phyloP scores from a whole-genome alignment of 2,329 filamentous ascomycete genomes.

The Teratosphaeria nubilosa region DNA sequence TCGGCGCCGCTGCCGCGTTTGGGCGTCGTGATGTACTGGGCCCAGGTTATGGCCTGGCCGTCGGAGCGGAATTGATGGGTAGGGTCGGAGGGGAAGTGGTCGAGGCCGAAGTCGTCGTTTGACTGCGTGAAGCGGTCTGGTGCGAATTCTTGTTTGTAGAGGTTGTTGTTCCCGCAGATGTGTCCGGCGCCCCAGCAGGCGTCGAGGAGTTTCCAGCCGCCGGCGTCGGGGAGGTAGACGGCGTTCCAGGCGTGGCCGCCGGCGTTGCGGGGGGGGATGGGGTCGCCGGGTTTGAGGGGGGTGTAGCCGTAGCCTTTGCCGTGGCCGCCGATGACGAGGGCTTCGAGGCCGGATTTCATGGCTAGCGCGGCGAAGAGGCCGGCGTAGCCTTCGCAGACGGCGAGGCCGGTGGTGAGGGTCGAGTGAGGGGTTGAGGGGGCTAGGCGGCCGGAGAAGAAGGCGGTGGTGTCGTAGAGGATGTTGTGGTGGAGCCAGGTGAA shows the following conservation, averaged over 20 bases:
- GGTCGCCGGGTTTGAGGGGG: constrained; percentile 52
- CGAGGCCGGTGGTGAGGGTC: constrained; percentile 65
- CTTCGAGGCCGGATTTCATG: constrained; percentile 67
- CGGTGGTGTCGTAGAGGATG: constrained; percentile 68
- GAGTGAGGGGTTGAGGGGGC: constrained; percentile 58
- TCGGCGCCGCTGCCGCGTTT: constrained; percentile 34
- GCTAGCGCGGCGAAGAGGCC: constrained; percentile 72
- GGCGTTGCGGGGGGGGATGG: constrained; percentile 50
- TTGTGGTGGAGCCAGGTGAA: constrained; percentile 97
- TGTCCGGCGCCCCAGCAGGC: constrained; percentile 85
- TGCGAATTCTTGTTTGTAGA: constrained; percentile 59
- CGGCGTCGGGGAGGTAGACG: constrained; percentile 59
- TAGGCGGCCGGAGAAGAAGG: constrained; percentile 62
- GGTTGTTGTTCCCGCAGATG: constrained; percentile 43
- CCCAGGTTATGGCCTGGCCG: constrained; percentile 60
- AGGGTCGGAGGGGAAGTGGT: constrained; percentile 65
- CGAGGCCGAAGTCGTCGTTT: constrained; percentile 72
- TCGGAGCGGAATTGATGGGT: constrained; percentile 65
- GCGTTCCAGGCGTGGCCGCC: constrained; percentile 82
- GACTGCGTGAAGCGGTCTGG: constrained; percentile 50
- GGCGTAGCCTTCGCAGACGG: constrained; percentile 89
- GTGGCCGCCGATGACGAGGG: constrained; percentile 63
- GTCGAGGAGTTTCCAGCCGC: constrained; percentile 85
- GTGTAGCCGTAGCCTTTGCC: constrained; percentile 76
- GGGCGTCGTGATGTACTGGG: constrained; percentile 66